Evolutionary conservation across 805 yeast species (phyloP).

Genomic region (Saccharomycopsis guyanensis): DNA sequence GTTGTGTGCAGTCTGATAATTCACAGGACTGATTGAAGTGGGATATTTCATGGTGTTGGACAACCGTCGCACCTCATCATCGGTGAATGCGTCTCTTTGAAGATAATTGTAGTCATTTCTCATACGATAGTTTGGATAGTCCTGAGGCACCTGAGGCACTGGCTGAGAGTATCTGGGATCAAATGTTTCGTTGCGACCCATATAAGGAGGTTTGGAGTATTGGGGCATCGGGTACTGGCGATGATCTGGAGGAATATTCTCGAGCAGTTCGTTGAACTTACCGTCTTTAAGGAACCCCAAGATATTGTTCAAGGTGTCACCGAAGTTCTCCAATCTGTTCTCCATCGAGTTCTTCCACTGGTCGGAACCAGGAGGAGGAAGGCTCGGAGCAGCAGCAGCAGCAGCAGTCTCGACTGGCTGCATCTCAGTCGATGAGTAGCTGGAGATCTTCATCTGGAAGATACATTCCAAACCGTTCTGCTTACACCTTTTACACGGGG

Average conservation of each 20-base stretch:
- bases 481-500: constrained; percentile 54
- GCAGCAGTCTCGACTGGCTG: constrained; percentile 4
- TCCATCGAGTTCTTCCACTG: constrained; percentile 34
- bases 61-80: constrained; percentile 2
- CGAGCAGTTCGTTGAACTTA: constrained; percentile 9
- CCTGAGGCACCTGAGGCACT: background rate
- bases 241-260: background rate
- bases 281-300: constrained; percentile 29
- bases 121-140: background rate
- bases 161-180: background rate
- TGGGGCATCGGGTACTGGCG: background rate
- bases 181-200: no score
- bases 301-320: constrained; percentile 33
- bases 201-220: background rate
- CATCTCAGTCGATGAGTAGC: constrained; percentile 19
- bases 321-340: constrained; percentile 33
- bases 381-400: background rate
- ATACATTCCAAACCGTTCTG: constrained; percentile 47
- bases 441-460: constrained; percentile 47
- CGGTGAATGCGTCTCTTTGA: background rate
- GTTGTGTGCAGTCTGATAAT: background rate
- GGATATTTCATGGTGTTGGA: constrained; percentile 9
- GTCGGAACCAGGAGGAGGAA: background rate
- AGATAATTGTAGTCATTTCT: no score
- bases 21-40: background rate